Evolutionary conservation across 768 basidiomycete species (phyloP).

Genomic region (Rhodosporidiobolus sp.): DNA sequence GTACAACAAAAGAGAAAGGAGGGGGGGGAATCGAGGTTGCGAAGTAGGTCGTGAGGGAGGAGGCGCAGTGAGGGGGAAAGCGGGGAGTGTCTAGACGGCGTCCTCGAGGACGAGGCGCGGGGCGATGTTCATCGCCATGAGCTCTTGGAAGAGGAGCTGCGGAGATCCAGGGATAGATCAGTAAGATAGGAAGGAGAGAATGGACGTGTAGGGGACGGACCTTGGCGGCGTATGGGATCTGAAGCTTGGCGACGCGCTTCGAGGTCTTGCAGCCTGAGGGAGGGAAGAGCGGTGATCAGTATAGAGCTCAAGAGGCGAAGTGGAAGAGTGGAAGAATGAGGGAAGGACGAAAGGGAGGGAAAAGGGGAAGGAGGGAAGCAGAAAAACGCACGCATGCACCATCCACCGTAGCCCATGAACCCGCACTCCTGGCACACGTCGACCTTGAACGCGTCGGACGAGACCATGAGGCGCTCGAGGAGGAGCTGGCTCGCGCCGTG

Average conservation of each 20-base stretch:
- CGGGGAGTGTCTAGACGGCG: constrained; percentile 19
- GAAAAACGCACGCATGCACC: constrained; percentile 35
- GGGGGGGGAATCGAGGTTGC: neutral
- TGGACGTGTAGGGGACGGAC: constrained; percentile 36
- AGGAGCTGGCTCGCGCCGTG: constrained; percentile 95
- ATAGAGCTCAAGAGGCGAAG: no score
- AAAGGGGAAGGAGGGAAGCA: neutral
- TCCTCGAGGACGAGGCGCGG: constrained; percentile 76
- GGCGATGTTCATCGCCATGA: constrained; percentile 97
- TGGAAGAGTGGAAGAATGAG: no score
- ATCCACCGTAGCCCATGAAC: constrained; percentile 63
- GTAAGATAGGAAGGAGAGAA: constrained; percentile 45
- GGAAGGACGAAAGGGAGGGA: neutral
- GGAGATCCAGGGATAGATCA: neutral
- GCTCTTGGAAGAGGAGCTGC: constrained; percentile 52
- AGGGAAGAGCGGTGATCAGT: constrained; percentile 43
- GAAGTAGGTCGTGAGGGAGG: neutral
- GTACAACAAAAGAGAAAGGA: neutral
- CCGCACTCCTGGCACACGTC: constrained; percentile 94
- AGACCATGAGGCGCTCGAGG: constrained; percentile 97
- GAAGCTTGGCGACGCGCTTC: constrained; percentile 90
- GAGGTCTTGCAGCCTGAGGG: constrained; percentile 95
- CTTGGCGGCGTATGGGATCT: constrained; percentile 95
- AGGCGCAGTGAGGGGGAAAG: neutral
- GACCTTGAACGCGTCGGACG: constrained; percentile 95